phyloP scores from a whole-genome alignment of 2,329 filamentous ascomycete species.

The Dothideomycetidae sp. region DNA sequence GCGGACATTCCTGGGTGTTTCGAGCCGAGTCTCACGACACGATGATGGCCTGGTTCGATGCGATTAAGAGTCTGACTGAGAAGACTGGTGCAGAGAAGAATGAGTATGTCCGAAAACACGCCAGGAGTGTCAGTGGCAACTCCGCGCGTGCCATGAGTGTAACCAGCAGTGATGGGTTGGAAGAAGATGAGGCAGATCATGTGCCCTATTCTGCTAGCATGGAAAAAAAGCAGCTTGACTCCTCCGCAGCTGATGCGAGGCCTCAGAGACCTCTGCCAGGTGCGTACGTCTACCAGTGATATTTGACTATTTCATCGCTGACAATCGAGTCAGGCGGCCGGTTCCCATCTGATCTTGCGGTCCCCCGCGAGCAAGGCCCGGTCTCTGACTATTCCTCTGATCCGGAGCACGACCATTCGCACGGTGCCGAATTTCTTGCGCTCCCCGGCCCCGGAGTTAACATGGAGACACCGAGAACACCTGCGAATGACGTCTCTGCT shows the following conservation, averaged over 20 bases:
- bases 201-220: slow-evolving; percentile 51
- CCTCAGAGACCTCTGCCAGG: slow-evolving; percentile 70
- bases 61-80: slow-evolving; percentile 80
- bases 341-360: slow-evolving; percentile 86
- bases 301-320: slow-evolving; percentile 16
- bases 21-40: slow-evolving; percentile 65
- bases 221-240: slow-evolving; percentile 25
- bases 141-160: slow-evolving; percentile 44
- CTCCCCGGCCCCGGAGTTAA: slow-evolving; percentile 17
- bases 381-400: slow-evolving; percentile 70
- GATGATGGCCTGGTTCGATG: slow-evolving; percentile 94
- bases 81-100: slow-evolving; percentile 77
- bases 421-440: slow-evolving; percentile 18
- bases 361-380: slow-evolving; percentile 50
- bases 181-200: slow-evolving; percentile 55
- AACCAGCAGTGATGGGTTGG: slow-evolving; percentile 62
- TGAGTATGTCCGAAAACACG: slow-evolving; percentile 72
- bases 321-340: slow-evolving; percentile 38
- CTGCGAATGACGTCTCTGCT: slow-evolving; percentile 17
- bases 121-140: slow-evolving; percentile 58
- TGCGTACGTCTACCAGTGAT: slow-evolving; percentile 34
- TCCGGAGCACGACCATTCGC: slow-evolving; percentile 41
- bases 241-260: slow-evolving; percentile 25
- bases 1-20: slow-evolving; percentile 57
- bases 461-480: slow-evolving; percentile 12